A percentile compares a stretch with the other conserved stretches of the same genome.
These are phyloP conservation scores for Botrytis galanthina DNA, from an alignment of 2,329 filamentous ascomycete species.

Conservation along the genomic window DNA sequence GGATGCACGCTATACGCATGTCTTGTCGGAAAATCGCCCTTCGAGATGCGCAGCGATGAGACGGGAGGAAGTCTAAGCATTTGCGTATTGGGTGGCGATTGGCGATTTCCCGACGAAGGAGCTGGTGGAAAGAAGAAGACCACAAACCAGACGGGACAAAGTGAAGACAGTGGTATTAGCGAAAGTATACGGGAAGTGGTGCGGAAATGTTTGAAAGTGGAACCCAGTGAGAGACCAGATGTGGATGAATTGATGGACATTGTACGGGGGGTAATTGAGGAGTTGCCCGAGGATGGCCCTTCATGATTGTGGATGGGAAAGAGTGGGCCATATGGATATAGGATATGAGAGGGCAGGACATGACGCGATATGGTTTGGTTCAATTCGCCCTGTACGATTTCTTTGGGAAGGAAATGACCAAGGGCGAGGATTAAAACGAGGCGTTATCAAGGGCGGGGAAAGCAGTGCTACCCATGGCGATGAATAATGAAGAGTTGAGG, in stretches of 20 bases:
- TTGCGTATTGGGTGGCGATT: conserved; percentile 90
- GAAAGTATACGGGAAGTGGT: conserved; percentile 85
- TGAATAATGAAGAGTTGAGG: neutral
- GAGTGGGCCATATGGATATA: neutral
- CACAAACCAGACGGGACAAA: conserved; percentile 37
- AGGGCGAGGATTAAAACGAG: neutral
- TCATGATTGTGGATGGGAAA: conserved; percentile 19
- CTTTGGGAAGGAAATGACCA: neutral
- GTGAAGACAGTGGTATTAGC: conserved; percentile 57
- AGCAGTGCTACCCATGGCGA: conserved; percentile 3
- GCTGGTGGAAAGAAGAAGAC: conserved; percentile 49
- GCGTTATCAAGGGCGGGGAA: neutral
- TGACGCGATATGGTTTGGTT: neutral
- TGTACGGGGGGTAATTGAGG: conserved; percentile 69
- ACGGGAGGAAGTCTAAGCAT: conserved; percentile 91
- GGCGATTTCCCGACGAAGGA: conserved; percentile 91
- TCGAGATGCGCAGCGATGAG: conserved; percentile 93
- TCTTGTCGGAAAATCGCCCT: conserved; percentile 92
- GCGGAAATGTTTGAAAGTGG: conserved; percentile 78
- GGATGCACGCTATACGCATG: conserved; percentile 98
- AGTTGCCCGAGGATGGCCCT: conserved; percentile 60
- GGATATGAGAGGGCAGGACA: neutral
- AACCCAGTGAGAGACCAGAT: conserved; percentile 83
- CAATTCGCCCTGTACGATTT: neutral
- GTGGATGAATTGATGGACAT: conserved; percentile 78